Evolutionary conservation across 169 alveolate species (phyloP), one percentile per base, ranked within the genome.

Genomic region (Blepharisma undulans): DNA sequence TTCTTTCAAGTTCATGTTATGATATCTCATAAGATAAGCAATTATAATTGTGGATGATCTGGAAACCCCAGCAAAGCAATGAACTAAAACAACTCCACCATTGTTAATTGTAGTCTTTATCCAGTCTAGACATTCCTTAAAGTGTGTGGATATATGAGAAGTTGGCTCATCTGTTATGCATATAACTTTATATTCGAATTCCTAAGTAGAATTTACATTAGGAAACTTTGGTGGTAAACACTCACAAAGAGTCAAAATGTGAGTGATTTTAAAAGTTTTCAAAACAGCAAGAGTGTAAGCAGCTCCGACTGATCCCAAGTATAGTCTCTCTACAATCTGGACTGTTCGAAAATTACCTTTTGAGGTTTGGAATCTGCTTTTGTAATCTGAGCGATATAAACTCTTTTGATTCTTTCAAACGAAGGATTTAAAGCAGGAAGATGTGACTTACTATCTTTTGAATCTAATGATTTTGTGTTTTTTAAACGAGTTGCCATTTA

Each of bases 21-120:
- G 77, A 90, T 94, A 92, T 59, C 91, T 90, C 96, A 98, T 96
- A 88, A 97, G 90, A 92, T 97, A 97, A 30, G 97, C 94, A 30
- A 95, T 87, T 48, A 96, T 94, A 72, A 97, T 86, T 6, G 97
- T 91, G 18, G 97, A 97, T 19, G 97, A 93, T 71, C 98, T 95
- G 12, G 97, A 93, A 33, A 94, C 94, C 6, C 98, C 98, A 88
- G 95, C 96, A 27, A 92, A 88, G 93, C 98, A 97, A 92, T 97
- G 99, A n/a, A 97, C 96, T 71, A 96, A 87, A 25, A 93, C 87
- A 71, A 21, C 36, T 72, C 72, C 36, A 12, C 84, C 84, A 25
- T 86, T 60, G 22, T 21, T 21, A 61, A 86, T 29, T 6, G 66
- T 93, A 33, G 76, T 82, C 59, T 84, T 59, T 36, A 94, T 94